Percentiles rank a stretch among this genome's conserved stretches.
Evolutionary conservation across 1,284 basidiomycete genomes (phyloP).

Genomic region (Sutorius eximius): DNA sequence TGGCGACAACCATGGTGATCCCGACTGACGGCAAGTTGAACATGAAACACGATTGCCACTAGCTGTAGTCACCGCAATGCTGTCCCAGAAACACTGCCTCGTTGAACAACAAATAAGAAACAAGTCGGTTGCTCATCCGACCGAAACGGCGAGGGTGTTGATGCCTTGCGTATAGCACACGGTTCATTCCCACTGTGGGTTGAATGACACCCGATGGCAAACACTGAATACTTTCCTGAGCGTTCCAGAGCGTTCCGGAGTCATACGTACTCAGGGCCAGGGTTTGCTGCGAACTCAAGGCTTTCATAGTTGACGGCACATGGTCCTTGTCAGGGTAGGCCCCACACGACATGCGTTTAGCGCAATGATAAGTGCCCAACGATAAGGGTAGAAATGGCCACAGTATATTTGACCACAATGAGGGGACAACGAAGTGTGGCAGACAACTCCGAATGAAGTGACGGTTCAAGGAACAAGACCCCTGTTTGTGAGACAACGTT

Average conservation of each 20-base stretch:
- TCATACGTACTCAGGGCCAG: slow-evolving; percentile 25
- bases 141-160: slow-evolving; percentile 6
- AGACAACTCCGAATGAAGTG: not conserved
- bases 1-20: not conserved
- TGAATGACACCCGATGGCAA: not conserved
- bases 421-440: not conserved
- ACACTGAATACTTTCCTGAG: not conserved
- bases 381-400: not conserved
- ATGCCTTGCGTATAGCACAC: slow-evolving; percentile 16
- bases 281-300: slow-evolving; percentile 17
- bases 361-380: not conserved
- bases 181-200: slow-evolving; percentile 2
- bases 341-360: not conserved
- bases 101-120: not conserved
- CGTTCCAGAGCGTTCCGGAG: not conserved
- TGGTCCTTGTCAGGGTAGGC: slow-evolving; percentile 1
- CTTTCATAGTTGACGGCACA: slow-evolving; percentile 11
- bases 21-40: not conserved
- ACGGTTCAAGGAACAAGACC: not conserved
- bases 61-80: not conserved
- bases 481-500: not conserved
- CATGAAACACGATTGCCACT: not conserved
- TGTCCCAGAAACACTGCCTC: not conserved
- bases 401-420: not conserved
- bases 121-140: slow-evolving; percentile 1